Base-by-base conservation (phyloP, 257 asterid species). In the Nyctanthes arbortristis region DNA sequence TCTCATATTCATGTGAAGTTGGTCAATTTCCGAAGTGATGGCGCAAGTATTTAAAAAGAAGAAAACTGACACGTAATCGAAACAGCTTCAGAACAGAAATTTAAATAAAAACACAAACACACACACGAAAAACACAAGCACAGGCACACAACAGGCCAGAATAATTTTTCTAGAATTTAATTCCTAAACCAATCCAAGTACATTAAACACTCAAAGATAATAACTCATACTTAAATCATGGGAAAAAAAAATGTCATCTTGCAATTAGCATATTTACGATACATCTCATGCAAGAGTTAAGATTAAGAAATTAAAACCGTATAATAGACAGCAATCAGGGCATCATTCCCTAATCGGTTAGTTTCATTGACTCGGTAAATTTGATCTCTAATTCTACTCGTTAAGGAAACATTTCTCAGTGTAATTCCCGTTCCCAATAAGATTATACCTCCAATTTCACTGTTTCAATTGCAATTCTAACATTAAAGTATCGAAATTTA, bases 401-500 rank as follows among this genome's bases (percentile, higher is more conserved):
- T 55, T 75, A 72, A 43, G 18, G 57, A 27, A 39, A 30, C 60
- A 67, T 35, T 35, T 61, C n/a, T 3, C 54, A 68, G 12, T 3
- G 25, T 28, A 43, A 68, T 37, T 45, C 30, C 24, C 56, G 65
- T 49, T 55, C 20, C 49, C 72, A 63, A 36, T 24, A 14, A 11
- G 39, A 58, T 77, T 67, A 65, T 66, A 34, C 63, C 31, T 63
- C 54, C 34, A n/a, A 60, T 22, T 63, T 43, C 75, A 60, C 65
- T 4, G 6, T 45, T 13, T 37, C 6, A 34, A 43, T 64, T 20
- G 61, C 67, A 67, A 36, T 60, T 24, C 34, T 27, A 34, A 33
- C 68, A 20, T 27, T 40, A 43, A 54, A 14, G 64, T 11, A 69
- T n/a, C 59, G 18, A 69, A 30, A 25, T 24, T 9, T 61, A 30